Base-by-base conservation (phyloP, 1,284 basidiomycete genomes). In the Hymenochaete sp. region DNA sequence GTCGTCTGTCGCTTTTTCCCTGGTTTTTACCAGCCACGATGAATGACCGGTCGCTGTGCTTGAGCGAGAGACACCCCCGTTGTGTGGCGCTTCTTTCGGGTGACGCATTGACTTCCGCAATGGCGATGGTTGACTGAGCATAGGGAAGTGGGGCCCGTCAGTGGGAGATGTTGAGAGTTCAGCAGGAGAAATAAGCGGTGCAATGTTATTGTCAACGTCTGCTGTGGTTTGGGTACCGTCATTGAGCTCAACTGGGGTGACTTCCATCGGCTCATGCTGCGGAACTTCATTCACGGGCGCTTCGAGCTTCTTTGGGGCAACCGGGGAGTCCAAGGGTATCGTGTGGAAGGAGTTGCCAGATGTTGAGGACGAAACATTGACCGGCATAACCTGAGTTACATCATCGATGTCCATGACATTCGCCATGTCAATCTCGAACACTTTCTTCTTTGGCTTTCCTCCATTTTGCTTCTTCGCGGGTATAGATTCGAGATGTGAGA, bases 11-110 rank as follows among this genome's bases (percentile, higher is more conserved):
- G 82, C 80, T 54, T 85, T 86, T 57, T 86, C 83, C 33, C 82
- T 71, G 10, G 79, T 81, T 55, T 82, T 84, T 58, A 73, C 75
- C 45, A 88, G 59, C 84, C 85, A 87, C 1, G 84, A 88, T 10
- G 81, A 79, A 13, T 49, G 51, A 14, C 40, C 50, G 16, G 50
- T 35, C 2, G 66, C 62, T 7, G 61, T 48, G 8, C 32, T 19
- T 35, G 32, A n/a, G 5, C 8, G 13, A 6, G 32, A 35, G n/a
- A n/a, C n/a, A n/a, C n/a, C n/a, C n/a, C n/a, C n/a, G n/a, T n/a
- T n/a, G n/a, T n/a, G n/a, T 1, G 69, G 67, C 21, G 67, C 60
- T 32, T 81, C 80, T 24, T 68, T 67, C 19, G 64, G 56, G 13
- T 64, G 54, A 24, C 74, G 74, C 49, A 73, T 70, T 0, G 80